Evolutionary conservation across 495 filamentous ascomycete genomes (phyloP).

Genomic region (Clavariopsis aquatica): DNA sequence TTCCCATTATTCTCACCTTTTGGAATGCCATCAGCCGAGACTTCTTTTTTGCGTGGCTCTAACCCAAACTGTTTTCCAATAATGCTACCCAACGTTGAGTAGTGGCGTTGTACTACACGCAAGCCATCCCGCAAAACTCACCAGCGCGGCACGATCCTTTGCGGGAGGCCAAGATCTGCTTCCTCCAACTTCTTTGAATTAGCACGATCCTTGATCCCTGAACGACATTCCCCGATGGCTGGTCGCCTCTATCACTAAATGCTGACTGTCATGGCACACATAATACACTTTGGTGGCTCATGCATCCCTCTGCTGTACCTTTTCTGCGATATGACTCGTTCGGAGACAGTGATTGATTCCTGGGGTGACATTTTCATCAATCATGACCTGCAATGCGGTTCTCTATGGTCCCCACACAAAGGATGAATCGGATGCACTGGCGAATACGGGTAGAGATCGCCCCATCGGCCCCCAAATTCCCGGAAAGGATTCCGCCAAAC

Average conservation of each 20-base stretch:
- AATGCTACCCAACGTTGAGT: no score
- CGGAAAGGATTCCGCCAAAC: constrained; percentile 6
- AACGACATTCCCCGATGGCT: background rate
- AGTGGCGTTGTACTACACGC: no score
- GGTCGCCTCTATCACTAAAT: background rate
- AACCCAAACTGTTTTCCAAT: no score
- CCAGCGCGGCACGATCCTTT: no score
- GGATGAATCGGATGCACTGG: background rate
- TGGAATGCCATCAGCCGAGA: background rate
- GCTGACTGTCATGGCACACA: background rate
- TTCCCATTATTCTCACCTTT: no score
- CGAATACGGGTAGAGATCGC: background rate
- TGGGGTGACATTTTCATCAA: background rate
- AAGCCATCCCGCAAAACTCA: no score
- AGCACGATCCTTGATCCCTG: background rate
- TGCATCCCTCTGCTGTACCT: background rate
- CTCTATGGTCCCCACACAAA: background rate
- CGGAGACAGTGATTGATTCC: background rate
- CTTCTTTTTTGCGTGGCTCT: background rate
- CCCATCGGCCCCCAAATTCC: background rate
- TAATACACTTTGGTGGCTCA: background rate
- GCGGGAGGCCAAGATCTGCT: background rate
- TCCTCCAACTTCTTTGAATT: background rate
- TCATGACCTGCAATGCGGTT: background rate
- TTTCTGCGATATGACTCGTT: background rate